A percentile compares a stretch with the other conserved stretches of the same genome.
These are phyloP conservation scores for Chrysopogon serrulatus DNA, from an alignment of 176 grass and related monocot species.

Conservation along the genomic window DNA sequence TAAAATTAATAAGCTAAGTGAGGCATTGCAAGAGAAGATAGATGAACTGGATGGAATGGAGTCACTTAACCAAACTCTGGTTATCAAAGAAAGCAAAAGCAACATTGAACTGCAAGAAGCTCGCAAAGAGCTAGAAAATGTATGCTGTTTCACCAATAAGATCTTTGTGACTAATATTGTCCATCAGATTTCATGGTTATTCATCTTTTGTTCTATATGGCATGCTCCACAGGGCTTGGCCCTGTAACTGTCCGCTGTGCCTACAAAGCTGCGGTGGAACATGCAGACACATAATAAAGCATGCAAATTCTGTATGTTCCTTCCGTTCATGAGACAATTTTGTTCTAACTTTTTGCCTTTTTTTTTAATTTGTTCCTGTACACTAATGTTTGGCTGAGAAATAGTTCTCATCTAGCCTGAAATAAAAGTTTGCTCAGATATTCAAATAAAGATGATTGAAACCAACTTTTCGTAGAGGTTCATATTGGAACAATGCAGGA, in stretches of 20 bases:
- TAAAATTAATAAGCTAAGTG: slow-evolving; percentile 35
- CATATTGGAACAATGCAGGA: no score
- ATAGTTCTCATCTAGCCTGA: no score
- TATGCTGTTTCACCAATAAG: slow-evolving; percentile 10
- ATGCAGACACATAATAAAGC: slow-evolving; percentile 9
- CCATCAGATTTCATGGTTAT: not conserved
- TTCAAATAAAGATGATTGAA: no score
- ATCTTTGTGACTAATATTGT: not conserved
- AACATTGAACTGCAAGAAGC: slow-evolving; percentile 58
- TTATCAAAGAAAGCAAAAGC: slow-evolving; percentile 57
- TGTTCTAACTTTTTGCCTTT: no score
- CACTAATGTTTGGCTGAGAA: no score
- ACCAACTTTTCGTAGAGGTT: no score
- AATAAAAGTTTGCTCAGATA: no score
- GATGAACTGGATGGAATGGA: slow-evolving; percentile 67
- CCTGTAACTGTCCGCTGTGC: no score
- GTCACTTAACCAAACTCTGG: slow-evolving; percentile 60
- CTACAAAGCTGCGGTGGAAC: not conserved
- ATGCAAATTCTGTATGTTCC: no score
- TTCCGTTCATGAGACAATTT: no score
- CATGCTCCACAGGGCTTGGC: slow-evolving; percentile 26
- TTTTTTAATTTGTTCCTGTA: no score
- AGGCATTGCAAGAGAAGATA: slow-evolving; percentile 54
- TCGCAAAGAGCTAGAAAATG: slow-evolving; percentile 51
- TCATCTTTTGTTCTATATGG: not conserved